Evolutionary conservation across 768 basidiomycete species (phyloP).

Genomic region (Termitomyces sp.): DNA sequence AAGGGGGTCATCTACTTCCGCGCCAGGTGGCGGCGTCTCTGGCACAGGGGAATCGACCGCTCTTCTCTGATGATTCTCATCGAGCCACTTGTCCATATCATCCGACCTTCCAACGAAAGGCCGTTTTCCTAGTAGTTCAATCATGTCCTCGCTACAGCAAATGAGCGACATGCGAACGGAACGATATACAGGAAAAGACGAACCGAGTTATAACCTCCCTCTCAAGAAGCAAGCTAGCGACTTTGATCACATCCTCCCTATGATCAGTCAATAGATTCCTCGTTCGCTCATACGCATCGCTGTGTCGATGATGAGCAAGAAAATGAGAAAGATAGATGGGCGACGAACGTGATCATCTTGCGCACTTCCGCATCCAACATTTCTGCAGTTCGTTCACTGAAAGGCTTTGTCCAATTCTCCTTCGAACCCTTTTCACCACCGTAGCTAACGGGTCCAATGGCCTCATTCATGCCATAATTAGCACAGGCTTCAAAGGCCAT

Average conservation of each 20-base stretch:
- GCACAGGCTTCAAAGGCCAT: conserved; percentile 97
- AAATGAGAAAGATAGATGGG: not conserved
- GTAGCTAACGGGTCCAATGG: conserved; percentile 95
- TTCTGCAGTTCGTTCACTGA: conserved; percentile 96
- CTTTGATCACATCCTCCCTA: conserved; percentile 86
- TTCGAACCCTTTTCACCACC: conserved; percentile 81
- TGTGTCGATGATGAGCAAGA: conserved; percentile 19
- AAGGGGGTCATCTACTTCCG: conserved; percentile 34
- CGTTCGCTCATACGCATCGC: conserved; percentile 80
- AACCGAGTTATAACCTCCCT: conserved; percentile 95
- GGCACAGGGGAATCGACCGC: conserved; percentile 13
- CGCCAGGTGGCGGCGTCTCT: conserved; percentile 19
- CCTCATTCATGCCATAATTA: conserved; percentile 95
- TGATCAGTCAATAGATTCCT: conserved; percentile 76
- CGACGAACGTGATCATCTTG: conserved; percentile 82
- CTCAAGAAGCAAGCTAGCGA: conserved; percentile 84
- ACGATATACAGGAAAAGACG: conserved; percentile 14
- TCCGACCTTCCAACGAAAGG: conserved; percentile 75
- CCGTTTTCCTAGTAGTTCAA: conserved; percentile 72
- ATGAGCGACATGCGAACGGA: conserved; percentile 4
- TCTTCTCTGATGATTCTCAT: conserved; percentile 69
- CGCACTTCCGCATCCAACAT: conserved; percentile 88
- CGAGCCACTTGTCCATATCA: conserved; percentile 98
- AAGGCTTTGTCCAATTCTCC: conserved; percentile 94
- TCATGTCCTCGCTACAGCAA: conserved; percentile 75